A percentile compares a stretch with the other conserved stretches of the same genome.
Conservation (phyloP, 176 grass and related monocot genomes). For the Themeda triandra region DNA sequence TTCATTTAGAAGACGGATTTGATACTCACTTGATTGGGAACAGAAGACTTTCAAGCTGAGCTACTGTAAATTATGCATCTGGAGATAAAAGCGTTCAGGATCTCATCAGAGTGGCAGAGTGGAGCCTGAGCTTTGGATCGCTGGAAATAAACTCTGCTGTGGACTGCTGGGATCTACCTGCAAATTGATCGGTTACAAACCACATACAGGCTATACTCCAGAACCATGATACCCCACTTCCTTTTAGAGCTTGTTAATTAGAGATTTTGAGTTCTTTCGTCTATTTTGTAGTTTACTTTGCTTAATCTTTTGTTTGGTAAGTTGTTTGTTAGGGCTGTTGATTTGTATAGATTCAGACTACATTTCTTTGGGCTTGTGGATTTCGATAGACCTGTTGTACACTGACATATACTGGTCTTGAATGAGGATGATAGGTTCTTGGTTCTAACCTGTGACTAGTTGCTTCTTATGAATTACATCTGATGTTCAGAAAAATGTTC, state of each 20-base stretch:
- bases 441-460: conserved; percentile 8
- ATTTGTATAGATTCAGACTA: conserved; percentile 38
- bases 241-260: conserved; percentile 20
- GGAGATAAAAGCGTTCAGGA: conserved; percentile 27
- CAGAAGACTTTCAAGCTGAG: not conserved
- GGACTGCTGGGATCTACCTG: not conserved
- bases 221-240: not conserved
- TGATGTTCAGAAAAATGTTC: not conserved
- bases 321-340: conserved; percentile 33
- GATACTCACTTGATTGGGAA: conserved; percentile 23
- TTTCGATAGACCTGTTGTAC: conserved; percentile 23
- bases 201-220: not conserved
- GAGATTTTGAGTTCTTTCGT: conserved; percentile 21
- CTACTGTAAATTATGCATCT: conserved; percentile 29
- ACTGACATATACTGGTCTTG: conserved; percentile 16
- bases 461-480: not conserved
- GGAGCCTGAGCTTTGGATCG: not conserved
- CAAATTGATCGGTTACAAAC: not conserved
- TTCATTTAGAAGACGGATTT: not conserved
- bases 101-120: conserved; percentile 16
- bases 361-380: conserved; percentile 23
- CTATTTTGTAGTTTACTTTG: not conserved
- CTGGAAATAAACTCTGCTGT: conserved; percentile 3
- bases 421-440: conserved; percentile 33
- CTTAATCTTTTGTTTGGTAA: conserved; percentile 21